A percentile compares a stretch with the other conserved stretches of the same genome.
Evolutionary conservation across 805 yeast species (phyloP).

Genomic region (Suhomyces sp.): DNA sequence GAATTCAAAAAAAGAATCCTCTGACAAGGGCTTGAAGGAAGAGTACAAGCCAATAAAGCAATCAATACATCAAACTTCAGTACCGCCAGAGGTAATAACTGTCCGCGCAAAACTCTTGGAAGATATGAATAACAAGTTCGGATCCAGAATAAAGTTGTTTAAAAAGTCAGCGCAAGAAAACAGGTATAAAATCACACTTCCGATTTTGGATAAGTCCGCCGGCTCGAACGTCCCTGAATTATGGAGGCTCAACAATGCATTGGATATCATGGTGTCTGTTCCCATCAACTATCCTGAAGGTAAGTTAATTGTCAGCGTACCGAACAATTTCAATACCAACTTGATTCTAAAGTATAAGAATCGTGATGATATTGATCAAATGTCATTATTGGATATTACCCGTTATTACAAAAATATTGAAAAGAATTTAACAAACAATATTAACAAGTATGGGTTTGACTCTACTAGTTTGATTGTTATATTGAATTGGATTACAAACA

Average conservation of each 20-base stretch:
- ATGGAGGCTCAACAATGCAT: slow-evolving; percentile 25
- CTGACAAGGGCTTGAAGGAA: too few relatives aligned
- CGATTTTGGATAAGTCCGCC: slow-evolving; percentile 17
- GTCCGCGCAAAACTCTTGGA: slow-evolving; percentile 21
- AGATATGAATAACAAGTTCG: slow-evolving; percentile 29
- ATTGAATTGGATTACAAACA: slow-evolving; percentile 33
- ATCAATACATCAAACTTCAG: neutral
- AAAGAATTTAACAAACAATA: slow-evolving; percentile 25
- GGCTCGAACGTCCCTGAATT: slow-evolving; percentile 21
- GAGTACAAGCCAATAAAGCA: slow-evolving; percentile 2
- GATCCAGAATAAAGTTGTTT: slow-evolving; percentile 14
- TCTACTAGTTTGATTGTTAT: slow-evolving; percentile 21
- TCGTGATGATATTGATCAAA: slow-evolving; percentile 9
- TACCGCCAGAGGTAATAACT: slow-evolving; percentile 9
- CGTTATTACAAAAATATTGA: slow-evolving; percentile 28
- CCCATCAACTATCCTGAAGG: slow-evolving; percentile 36
- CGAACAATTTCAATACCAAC: slow-evolving; percentile 32
- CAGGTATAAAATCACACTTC: slow-evolving; percentile 33
- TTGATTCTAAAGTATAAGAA: slow-evolving; percentile 24
- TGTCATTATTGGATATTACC: slow-evolving; percentile 16
- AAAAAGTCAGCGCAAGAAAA: slow-evolving; percentile 19
- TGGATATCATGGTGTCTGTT: slow-evolving; percentile 34
- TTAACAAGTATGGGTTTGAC: slow-evolving; percentile 16
- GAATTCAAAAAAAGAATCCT: too few relatives aligned
- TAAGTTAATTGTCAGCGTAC: slow-evolving; percentile 21